phyloP scores from a whole-genome alignment of 1,139 yeast species.

The Saccharomyces hybrid region DNA sequence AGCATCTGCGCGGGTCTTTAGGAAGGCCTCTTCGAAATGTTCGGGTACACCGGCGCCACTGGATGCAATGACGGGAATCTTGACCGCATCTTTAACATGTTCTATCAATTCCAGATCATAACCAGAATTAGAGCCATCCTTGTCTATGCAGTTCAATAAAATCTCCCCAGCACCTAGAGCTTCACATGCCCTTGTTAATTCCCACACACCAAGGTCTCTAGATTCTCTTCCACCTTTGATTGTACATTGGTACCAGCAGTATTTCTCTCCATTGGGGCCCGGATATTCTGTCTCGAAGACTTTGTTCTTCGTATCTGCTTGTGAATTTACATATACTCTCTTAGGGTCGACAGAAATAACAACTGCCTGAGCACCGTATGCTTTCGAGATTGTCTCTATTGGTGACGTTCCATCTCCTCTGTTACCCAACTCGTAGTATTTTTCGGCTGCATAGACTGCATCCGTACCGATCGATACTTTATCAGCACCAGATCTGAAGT shows the following conservation, averaged over 20 bases:
- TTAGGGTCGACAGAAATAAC: slow-evolving; percentile 96
- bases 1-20: slow-evolving; percentile 79
- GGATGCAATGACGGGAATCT: slow-evolving; percentile 91
- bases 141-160: slow-evolving; percentile 84
- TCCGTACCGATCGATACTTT: slow-evolving; percentile 97
- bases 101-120: slow-evolving; percentile 76
- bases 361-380: slow-evolving; percentile 94
- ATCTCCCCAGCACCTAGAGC: slow-evolving; percentile 96
- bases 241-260: slow-evolving; percentile 91
- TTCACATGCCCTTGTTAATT: slow-evolving; percentile 81
- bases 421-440: slow-evolving; percentile 52
- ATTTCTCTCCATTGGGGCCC: slow-evolving; percentile 82
- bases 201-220: slow-evolving; percentile 87
- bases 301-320: slow-evolving; percentile 54
- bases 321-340: slow-evolving; percentile 61
- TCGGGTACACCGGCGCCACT: slow-evolving; percentile 93
- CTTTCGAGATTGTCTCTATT: slow-evolving; percentile 81
- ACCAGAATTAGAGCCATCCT: slow-evolving; percentile 92
- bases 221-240: slow-evolving; percentile 90
- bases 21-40: slow-evolving; percentile 83
- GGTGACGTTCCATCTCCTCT: slow-evolving; percentile 69
- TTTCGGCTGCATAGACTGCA: slow-evolving; percentile 86
- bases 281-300: slow-evolving; percentile 48
- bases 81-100: slow-evolving; percentile 68
- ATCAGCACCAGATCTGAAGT: slow-evolving; percentile 94